phyloP scores from a whole-genome alignment of 164 flowering plant genomes.

The Piper betle region DNA sequence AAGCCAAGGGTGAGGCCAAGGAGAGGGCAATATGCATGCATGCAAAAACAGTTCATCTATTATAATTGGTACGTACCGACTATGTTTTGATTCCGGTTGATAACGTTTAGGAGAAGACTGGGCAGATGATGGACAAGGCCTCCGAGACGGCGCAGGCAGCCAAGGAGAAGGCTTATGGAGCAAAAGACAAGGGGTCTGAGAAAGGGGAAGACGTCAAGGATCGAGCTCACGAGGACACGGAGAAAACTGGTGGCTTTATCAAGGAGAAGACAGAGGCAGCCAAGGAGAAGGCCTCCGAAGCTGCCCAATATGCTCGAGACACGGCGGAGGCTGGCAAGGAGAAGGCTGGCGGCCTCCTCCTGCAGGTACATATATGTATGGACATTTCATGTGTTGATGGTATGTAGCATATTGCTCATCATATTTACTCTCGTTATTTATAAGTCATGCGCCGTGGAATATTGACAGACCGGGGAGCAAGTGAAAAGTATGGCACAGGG shows the following conservation, averaged over 20 bases:
- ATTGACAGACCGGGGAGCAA: conserved; percentile 8
- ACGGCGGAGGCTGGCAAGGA: conserved; percentile 8
- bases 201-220: not conserved
- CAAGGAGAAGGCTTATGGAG: not conserved
- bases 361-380: conserved; percentile 3
- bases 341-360: conserved; percentile 4
- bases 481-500: conserved; percentile 11
- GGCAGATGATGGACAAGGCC: not conserved
- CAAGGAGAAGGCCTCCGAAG: conserved; percentile 2
- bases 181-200: conserved; percentile 3
- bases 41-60: too few species aligned
- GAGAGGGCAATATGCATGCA: too few species aligned
- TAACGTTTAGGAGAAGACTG: not conserved
- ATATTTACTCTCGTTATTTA: too few species aligned
- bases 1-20: conserved; percentile 10
- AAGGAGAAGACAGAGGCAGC: not conserved
- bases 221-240: not conserved
- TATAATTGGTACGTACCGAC: too few species aligned
- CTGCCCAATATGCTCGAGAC: too few species aligned
- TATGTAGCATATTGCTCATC: too few species aligned
- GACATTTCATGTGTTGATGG: too few species aligned
- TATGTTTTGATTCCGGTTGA: too few species aligned
- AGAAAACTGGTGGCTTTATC: not conserved
- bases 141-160: not conserved
- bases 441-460: too few species aligned